Conservation (phyloP, 1,139 yeast species). For the Diutina sp. region DNA sequence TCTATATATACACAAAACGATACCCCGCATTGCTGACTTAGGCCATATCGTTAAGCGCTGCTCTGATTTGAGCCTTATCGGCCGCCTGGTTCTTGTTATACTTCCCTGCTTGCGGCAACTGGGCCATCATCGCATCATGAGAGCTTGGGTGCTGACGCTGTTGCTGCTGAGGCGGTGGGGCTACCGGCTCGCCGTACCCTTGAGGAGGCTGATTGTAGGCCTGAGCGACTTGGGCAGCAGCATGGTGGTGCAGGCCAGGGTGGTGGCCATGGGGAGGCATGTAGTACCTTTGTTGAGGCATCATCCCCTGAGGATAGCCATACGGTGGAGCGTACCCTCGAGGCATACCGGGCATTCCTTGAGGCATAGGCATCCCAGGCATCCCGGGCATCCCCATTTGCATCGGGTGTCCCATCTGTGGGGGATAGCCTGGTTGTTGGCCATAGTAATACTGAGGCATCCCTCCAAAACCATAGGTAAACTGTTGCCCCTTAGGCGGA, state of each 20-base stretch:
- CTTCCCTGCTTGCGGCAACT: conserved; percentile 21
- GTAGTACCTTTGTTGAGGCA: background rate
- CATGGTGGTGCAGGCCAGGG: background rate
- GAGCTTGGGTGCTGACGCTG: background rate
- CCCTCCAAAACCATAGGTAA: background rate
- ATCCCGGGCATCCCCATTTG: background rate
- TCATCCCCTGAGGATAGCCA: background rate
- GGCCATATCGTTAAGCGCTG: conserved; percentile 21
- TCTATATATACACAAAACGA: background rate
- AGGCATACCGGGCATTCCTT: conserved; percentile 5
- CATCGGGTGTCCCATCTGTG: conserved; percentile 3
- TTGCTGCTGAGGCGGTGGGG: background rate
- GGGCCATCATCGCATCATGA: conserved; percentile 14
- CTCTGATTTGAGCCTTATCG: conserved; percentile 27
- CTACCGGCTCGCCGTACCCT: background rate
- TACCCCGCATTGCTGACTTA: background rate
- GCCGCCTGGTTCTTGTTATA: conserved; percentile 19
- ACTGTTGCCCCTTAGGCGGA: conserved; percentile 2
- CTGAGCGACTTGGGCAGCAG: background rate
- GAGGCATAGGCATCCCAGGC: background rate
- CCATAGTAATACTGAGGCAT: conserved; percentile 3
- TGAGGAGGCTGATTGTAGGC: background rate
- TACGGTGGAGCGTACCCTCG: background rate
- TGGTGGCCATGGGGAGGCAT: background rate
- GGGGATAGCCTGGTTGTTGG: conserved; percentile 7